Evolutionary conservation across 768 basidiomycete species (phyloP).

Genomic region (Termitomyces sp.): DNA sequence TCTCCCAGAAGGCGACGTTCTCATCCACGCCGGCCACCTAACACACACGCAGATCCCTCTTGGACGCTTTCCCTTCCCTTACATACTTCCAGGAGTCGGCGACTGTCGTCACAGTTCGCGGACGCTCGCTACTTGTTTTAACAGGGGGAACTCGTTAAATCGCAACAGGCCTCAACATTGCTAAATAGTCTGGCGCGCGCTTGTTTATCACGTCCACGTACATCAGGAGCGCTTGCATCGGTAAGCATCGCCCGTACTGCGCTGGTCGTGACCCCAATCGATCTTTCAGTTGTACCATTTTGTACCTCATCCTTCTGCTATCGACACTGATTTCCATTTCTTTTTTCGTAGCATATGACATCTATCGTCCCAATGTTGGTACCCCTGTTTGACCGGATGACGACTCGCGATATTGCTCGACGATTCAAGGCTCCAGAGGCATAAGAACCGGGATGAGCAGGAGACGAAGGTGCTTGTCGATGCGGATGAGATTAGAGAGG

Average conservation of each 20-base stretch:
- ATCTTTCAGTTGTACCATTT: too few species aligned
- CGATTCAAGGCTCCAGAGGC: too few species aligned
- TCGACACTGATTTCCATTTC: too few species aligned
- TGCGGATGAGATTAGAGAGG: constrained; percentile 77
- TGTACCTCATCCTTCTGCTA: too few species aligned
- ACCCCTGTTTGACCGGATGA: too few species aligned
- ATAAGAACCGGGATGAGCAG: constrained; percentile 65
- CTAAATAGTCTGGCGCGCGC: constrained; percentile 68
- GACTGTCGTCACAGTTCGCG: constrained; percentile 20
- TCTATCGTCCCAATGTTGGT: too few species aligned
- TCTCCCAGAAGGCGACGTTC: constrained; percentile 32
- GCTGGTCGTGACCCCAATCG: too few species aligned
- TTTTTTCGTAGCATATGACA: too few species aligned
- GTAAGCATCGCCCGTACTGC: too few species aligned
- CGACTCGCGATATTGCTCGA: too few species aligned
- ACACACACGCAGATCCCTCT: constrained; percentile 20
- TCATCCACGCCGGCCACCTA: constrained; percentile 36
- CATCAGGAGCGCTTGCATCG: constrained; percentile 76
- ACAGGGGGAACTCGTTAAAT: constrained; percentile 82
- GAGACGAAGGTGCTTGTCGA: constrained; percentile 65
- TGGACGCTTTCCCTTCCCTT: constrained; percentile 19
- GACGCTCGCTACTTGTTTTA: constrained; percentile 16
- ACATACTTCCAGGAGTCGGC: constrained; percentile 32
- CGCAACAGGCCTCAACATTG: constrained; percentile 77
- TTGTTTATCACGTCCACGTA: constrained; percentile 92